Base-by-base conservation (phyloP, 73 alveolate genomes). In the Uronychia binucleata region DNA sequence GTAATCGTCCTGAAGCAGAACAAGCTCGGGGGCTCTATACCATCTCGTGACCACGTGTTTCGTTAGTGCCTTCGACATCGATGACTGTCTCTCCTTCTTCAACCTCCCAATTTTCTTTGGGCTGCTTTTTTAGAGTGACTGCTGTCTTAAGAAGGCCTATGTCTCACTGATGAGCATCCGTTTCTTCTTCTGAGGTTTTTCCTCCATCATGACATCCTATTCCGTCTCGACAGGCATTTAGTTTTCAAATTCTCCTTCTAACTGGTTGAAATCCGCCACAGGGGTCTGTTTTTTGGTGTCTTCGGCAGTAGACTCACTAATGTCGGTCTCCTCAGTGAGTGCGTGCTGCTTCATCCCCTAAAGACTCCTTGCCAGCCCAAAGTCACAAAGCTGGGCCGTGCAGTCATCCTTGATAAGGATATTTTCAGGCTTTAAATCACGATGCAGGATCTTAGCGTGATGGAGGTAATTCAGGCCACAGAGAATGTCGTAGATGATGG, bases 1-100 rank as follows among this genome's bases (percentile, higher is more conserved):
- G 88, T 95, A 96, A 83, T 89, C 94, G 11, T 95, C 95, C 88
- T 95, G 97, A 29, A 94, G 91, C 59, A 97, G 92, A 77, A 96
- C 96, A n/a, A 96, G 95, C 91, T 96, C 99, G 11, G 99, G 99
- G 0, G 99, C 99, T 30, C 99, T 76, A 78, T 97, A 96, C 99
- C 99, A 97, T 67, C 99, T 90, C 28, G 99, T 96, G 32, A 97
- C 99, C n/a, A 96, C 99, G 84, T 96, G 99, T 59, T 96, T 95
- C 46, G 97, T 86, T 77, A 95, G 83, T 79, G 84, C 90, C 76
- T 93, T 91, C 57, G 79, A 86, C 29, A 86, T 76, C 5, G 74
- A 58, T 26, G 85, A 78, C n/a, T 1, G 76, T n/a, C 29, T 78
- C 29, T 33, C 28, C 28, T 78, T 27, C 85, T 14, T 31, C 58